These are phyloP conservation scores for Claviceps sp. DNA, from an alignment of 2,329 filamentous ascomycete genomes.

Conservation along the genomic window DNA sequence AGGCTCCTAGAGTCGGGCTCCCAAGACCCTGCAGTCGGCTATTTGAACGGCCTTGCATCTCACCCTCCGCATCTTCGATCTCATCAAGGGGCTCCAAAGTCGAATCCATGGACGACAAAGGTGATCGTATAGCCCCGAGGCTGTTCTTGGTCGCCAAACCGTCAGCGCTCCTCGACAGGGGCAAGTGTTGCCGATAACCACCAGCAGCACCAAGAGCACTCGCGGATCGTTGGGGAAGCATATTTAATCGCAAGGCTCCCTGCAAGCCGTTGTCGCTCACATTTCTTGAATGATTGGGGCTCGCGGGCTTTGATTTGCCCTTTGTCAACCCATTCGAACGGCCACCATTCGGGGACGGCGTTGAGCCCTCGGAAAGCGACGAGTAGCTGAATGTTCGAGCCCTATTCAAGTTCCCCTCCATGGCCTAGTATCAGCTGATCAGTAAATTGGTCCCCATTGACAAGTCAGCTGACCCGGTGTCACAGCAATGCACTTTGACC, in stretches of 20 bases:
- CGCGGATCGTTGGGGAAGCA: conserved; percentile 41
- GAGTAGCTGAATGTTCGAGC: conserved; percentile 50
- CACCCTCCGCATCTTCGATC: conserved; percentile 22
- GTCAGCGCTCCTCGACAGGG: conserved; percentile 30
- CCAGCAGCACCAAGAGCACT: conserved; percentile 50
- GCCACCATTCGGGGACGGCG: conserved; percentile 30
- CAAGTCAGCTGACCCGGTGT: neutral
- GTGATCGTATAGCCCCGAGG: conserved; percentile 19
- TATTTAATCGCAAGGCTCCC: conserved; percentile 14
- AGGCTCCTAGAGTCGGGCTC: conserved; percentile 31
- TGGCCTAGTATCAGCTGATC: conserved; percentile 43
- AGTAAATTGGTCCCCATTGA: neutral
- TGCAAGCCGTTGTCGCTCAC: conserved; percentile 19
- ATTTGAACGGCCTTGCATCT: conserved; percentile 17
- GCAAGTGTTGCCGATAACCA: conserved; percentile 39
- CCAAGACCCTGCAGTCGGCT: conserved; percentile 24
- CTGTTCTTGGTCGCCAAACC: conserved; percentile 19
- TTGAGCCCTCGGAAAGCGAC: conserved; percentile 33
- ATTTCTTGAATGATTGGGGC: conserved; percentile 16
- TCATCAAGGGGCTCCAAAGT: conserved; percentile 41
- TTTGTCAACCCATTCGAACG: conserved; percentile 13
- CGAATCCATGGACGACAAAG: conserved; percentile 27
- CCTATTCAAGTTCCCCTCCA: conserved; percentile 81
- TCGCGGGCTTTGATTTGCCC: conserved; percentile 8
- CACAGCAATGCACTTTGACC: conserved; percentile 19